A percentile compares a stretch with the other conserved stretches of the same genome.
Conservation (phyloP, 2,329 filamentous ascomycete genomes). For the Xylaria sp. region DNA sequence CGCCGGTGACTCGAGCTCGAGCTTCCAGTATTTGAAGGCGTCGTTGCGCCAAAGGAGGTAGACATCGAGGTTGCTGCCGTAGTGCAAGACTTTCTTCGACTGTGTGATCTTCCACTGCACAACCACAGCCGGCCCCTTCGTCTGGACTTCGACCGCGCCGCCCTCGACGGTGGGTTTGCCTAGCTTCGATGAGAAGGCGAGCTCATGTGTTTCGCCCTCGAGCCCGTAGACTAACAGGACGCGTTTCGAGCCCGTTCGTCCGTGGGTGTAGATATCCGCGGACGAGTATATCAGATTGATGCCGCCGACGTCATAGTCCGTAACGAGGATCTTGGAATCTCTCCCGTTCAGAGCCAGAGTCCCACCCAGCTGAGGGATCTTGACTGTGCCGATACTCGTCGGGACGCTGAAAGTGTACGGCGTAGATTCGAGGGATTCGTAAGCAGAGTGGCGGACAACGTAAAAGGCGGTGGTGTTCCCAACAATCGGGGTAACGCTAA, state of each 20-base stretch:
- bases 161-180: constrained; percentile 29
- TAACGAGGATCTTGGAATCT: constrained; percentile 75
- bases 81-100: constrained; percentile 62
- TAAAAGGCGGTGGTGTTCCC: constrained; percentile 42
- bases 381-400: constrained; percentile 43
- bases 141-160: constrained; percentile 27
- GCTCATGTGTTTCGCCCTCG: constrained; percentile 70
- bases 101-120: constrained; percentile 63
- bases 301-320: constrained; percentile 72
- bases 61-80: constrained; percentile 62
- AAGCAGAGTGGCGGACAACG: constrained; percentile 41
- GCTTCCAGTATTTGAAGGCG: constrained; percentile 76
- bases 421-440: constrained; percentile 37
- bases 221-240: constrained; percentile 71
- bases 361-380: constrained; percentile 42
- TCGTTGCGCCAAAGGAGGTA: constrained; percentile 69
- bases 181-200: constrained; percentile 57
- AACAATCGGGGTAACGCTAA: constrained; percentile 55
- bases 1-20: constrained; percentile 61
- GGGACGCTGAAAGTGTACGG: constrained; percentile 45
- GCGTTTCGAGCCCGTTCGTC: constrained; percentile 34
- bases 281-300: constrained; percentile 73
- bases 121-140: constrained; percentile 28
- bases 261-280: constrained; percentile 75
- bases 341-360: constrained; percentile 56